Percentiles rank a stretch among this genome's conserved stretches.
phyloP scores from a whole-genome alignment of 345 rosid genomes.

The Arabis alpina region DNA sequence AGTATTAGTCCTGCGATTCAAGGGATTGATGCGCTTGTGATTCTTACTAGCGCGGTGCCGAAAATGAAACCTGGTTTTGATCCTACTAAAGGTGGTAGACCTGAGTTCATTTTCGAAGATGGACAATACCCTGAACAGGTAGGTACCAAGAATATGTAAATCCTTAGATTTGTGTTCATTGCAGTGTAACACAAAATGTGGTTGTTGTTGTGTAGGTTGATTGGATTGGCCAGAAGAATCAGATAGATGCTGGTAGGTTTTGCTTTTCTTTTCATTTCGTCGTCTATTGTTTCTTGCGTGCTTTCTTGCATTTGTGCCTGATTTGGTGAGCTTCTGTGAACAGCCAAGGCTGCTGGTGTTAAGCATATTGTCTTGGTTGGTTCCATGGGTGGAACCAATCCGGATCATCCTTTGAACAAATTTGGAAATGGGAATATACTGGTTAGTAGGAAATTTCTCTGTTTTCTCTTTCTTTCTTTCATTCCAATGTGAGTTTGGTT shows the following conservation, averaged over 20 bases:
- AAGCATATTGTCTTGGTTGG: constrained; percentile 92
- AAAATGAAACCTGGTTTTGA: constrained; percentile 79
- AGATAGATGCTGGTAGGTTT: constrained; percentile 72
- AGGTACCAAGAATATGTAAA: not conserved
- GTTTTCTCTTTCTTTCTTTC: not conserved
- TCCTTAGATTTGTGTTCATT: not conserved
- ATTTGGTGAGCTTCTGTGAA: constrained; percentile 23
- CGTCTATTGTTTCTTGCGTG: not conserved
- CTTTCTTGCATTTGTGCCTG: not conserved
- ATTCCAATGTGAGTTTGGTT: constrained; percentile 18
- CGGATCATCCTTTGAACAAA: constrained; percentile 73
- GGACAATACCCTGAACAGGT: constrained; percentile 90
- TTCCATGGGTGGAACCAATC: constrained; percentile 88
- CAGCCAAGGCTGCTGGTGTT: constrained; percentile 84
- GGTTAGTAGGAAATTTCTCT: constrained; percentile 48
- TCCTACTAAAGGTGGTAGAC: constrained; percentile 71
- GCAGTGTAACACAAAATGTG: not conserved
- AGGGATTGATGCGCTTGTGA: constrained; percentile 72
- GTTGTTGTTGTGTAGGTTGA: constrained; percentile 59
- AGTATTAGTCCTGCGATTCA: constrained; percentile 59
- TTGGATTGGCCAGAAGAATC: constrained; percentile 93
- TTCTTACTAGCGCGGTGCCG: constrained; percentile 90
- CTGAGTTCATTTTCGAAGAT: constrained; percentile 78
- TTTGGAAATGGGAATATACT: constrained; percentile 83
- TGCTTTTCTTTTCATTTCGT: constrained; percentile 1